Base-by-base conservation (phyloP, 129 eudicot species). In the Heracleum sosnowskyi region DNA sequence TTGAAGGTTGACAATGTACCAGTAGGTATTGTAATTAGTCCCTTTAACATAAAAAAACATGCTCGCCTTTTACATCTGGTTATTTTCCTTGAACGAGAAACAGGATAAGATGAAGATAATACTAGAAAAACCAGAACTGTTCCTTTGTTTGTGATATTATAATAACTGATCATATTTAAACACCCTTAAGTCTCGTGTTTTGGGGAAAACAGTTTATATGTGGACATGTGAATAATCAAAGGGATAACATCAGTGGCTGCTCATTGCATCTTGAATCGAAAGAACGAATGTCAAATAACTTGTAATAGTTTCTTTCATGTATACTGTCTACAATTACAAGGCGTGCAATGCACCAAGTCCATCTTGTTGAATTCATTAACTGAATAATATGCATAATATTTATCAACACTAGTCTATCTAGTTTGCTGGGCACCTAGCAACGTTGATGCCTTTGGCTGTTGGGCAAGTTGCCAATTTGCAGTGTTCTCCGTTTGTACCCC, bases 401-500 rank as follows among this genome's bases (percentile, higher is more conserved):
- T 75, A 77, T 74, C 80, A 73, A 46, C 79, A 73, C 70, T 62
- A 36, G 4, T 7, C 74, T 29, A 41, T 35, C 78, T 82, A 90
- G 81, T 76, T 62, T 17, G 76, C 83, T 64, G 97, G 98, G 80
- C 98, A 93, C n/a, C 91, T 93, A 45, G 73, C 82, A 37, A 86
- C 91, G 1, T 26, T 42, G 79, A 91, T 85, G 24, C 98, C 98
- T 82, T 84, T 88, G 9, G 97, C 97, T 24, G 97, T 93, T 29
- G 98, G 97, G 77, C 98, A 93, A 45, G 83, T 85, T 44, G 98
- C 98, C 81, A 91, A 84, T 16, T 51, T 31, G 74, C 98, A 93
- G 57, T 93, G 97, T 78, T 93, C 98, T 4, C 96, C 97, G 0
- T 81, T 62, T 1, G 93, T 88, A 11, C 98, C 98, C 98, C 98